Evolutionary conservation across 306 rosid species (phyloP).

Genomic region (Chamaecrista fasciculata): DNA sequence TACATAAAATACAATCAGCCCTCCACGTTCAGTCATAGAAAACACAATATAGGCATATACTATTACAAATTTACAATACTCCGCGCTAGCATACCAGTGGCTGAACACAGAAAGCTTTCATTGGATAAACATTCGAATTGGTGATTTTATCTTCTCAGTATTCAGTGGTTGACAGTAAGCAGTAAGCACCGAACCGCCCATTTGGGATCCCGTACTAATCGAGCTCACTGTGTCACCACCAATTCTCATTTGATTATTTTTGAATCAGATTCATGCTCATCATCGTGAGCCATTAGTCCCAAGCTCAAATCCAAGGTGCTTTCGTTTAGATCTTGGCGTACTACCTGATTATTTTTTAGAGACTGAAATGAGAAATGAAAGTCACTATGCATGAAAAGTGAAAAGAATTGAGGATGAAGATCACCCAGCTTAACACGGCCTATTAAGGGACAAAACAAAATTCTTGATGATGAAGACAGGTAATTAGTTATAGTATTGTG

Average conservation of each 20-base stretch:
- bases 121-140: slow-evolving; percentile 20
- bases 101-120: slow-evolving; percentile 24
- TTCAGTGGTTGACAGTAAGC: slow-evolving; percentile 22
- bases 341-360: slow-evolving; percentile 57
- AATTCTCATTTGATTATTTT: slow-evolving; percentile 51
- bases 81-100: slow-evolving; percentile 28
- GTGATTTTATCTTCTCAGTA: slow-evolving; percentile 19
- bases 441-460: background rate
- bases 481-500: background rate
- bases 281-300: slow-evolving; percentile 67
- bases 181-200: slow-evolving; percentile 13
- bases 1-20: slow-evolving; percentile 31
- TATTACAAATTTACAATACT: slow-evolving; percentile 31
- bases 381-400: background rate
- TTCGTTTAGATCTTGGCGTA: slow-evolving; percentile 88
- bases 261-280: slow-evolving; percentile 47
- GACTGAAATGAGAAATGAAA: slow-evolving; percentile 30
- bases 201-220: slow-evolving; percentile 14
- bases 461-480: background rate
- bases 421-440: background rate
- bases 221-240: slow-evolving; percentile 33
- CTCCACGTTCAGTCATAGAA: slow-evolving; percentile 39
- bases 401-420: background rate
- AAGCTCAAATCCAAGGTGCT: slow-evolving; percentile 85
- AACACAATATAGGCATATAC: slow-evolving; percentile 32